Percentiles rank a stretch among this genome's conserved stretches.
Evolutionary conservation across 257 asterid genomes (phyloP).

Genomic region (Euphrasia confusa): DNA sequence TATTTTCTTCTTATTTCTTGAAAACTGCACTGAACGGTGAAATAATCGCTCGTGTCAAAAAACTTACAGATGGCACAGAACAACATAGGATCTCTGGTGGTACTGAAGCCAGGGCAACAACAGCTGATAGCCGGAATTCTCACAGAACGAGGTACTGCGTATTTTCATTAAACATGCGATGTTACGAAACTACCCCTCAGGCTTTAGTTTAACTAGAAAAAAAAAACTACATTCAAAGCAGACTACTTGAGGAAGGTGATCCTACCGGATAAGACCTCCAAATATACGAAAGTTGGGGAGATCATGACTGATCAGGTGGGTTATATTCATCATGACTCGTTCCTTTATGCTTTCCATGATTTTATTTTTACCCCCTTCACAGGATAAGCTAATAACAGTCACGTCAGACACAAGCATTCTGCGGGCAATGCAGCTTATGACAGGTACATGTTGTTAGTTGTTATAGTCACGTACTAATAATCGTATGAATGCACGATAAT

Average conservation of each 20-base stretch:
- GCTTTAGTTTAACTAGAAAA: neutral
- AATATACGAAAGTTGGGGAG: slow-evolving; percentile 67
- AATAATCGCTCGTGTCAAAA: neutral
- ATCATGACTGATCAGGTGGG: slow-evolving; percentile 73
- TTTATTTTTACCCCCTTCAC: slow-evolving; percentile 15
- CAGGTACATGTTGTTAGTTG: slow-evolving; percentile 38
- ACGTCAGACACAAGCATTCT: slow-evolving; percentile 71
- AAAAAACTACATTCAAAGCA: slow-evolving; percentile 19
- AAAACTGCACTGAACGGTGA: neutral
- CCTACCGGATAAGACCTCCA: slow-evolving; percentile 61
- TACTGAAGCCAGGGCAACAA: slow-evolving; percentile 60
- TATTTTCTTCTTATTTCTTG: neutral
- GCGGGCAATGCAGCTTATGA: slow-evolving; percentile 75
- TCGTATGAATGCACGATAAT: neutral
- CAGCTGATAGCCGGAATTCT: slow-evolving; percentile 67
- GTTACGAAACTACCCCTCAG: neutral
- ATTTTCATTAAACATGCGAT: neutral
- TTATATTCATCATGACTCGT: slow-evolving; percentile 3
- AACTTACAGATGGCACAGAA: slow-evolving; percentile 63
- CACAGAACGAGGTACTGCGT: slow-evolving; percentile 64
- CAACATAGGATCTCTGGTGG: slow-evolving; percentile 80
- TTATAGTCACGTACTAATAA: too few species aligned
- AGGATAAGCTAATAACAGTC: slow-evolving; percentile 58
- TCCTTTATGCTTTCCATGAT: neutral
- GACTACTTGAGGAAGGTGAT: slow-evolving; percentile 67